Evolutionary conservation across 192 early-diverging fungal species (phyloP).

Genomic region (Coemansia sp.): DNA sequence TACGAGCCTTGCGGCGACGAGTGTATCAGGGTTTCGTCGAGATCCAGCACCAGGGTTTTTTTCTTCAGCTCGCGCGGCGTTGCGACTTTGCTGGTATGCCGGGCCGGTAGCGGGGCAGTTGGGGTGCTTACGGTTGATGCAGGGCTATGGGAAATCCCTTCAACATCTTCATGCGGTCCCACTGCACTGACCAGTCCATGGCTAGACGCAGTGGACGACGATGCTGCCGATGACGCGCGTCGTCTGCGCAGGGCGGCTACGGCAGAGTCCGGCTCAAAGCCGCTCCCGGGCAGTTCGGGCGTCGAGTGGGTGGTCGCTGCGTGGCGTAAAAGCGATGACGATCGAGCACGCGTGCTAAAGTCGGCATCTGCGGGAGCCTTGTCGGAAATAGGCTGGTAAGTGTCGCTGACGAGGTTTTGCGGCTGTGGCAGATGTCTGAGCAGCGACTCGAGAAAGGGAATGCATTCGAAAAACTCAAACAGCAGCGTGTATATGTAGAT

Average conservation of each 20-base stretch:
- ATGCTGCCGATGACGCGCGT: conserved; percentile 35
- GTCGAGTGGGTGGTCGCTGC: background rate
- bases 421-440: conserved; percentile 46
- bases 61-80: conserved; percentile 24
- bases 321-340: conserved; percentile 6
- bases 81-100: background rate
- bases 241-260: conserved; percentile 23
- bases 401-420: conserved; percentile 43
- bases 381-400: conserved; percentile 49
- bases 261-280: conserved; percentile 2
- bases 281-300: background rate
- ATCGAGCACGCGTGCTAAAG: conserved; percentile 2
- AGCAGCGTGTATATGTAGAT: conserved; percentile 47
- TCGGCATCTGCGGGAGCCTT: conserved; percentile 15
- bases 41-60: conserved; percentile 62
- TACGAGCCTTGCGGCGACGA: conserved; percentile 58
- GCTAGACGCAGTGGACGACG: conserved; percentile 39
- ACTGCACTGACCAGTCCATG: conserved; percentile 1
- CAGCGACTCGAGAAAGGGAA: conserved; percentile 33
- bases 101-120: conserved; percentile 11
- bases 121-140: conserved; percentile 12
- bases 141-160: background rate
- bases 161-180: conserved; percentile 3
- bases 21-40: conserved; percentile 71
- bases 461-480: conserved; percentile 35